Base-by-base conservation (phyloP, 495 filamentous ascomycete species). In the Lindgomyces ingoldianus region DNA sequence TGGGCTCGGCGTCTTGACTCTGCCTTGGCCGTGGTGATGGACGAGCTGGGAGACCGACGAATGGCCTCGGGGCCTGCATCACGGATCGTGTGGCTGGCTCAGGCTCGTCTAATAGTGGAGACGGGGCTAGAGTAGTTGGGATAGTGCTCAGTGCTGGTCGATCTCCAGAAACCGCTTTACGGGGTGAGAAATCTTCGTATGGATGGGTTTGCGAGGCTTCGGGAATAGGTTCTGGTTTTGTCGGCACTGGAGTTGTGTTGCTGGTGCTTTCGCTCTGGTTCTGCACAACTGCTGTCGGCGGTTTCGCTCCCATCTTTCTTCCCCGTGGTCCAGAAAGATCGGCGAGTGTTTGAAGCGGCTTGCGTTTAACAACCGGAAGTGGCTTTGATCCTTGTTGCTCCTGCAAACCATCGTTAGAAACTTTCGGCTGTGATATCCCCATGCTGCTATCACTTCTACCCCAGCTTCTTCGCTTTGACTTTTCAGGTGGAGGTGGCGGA, bases 401-500 rank as follows among this genome's bases (percentile, higher is more conserved):
- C 44, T 47, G 44, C 6, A n/a, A 47, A n/a, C 18, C 16, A 22
- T 39, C 33, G 44, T 47, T n/a, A 22, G 21, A 47, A 18, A 4
- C 21, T 19, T 47, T 22, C 8, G 44, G n/a, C 16, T 22, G 16
- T n/a, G n/a, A n/a, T 8, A 4, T 22, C 4, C 44, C 14, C 44
- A 22, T n/a, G 18, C 4, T 18, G 44, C 44, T n/a, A n/a, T 47
- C 21, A n/a, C n/a, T 19, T n/a, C 21, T 47, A n/a, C 8, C n/a
- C n/a, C 6, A 30, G 14, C 44, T 18, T 21, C 68, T 44, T 3
- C 58, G 59, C 21, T 59, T 41, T 1, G 68, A 70, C 45, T 70
- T 70, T 46, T 54, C 48, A 2, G 68, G 68, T 24, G 68, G 68
- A 12, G 67, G 63, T 18, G 68, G 68, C 14, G 68, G 68, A 14